Evolutionary conservation across 768 basidiomycete species (phyloP), one percentile per base, ranked within the genome.

Genomic region (Leccinum rimulosum): DNA sequence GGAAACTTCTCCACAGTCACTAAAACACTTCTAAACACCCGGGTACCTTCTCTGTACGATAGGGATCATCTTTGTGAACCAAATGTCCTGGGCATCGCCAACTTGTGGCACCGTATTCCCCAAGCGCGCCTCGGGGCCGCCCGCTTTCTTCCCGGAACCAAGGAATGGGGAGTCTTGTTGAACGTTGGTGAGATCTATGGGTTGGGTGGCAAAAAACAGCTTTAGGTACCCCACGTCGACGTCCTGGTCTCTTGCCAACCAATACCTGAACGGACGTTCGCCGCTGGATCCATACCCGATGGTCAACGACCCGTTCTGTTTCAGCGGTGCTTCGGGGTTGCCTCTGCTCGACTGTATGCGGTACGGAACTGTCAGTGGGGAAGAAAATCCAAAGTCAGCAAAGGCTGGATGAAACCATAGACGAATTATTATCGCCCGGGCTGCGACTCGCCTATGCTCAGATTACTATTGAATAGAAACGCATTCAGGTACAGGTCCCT

Each of bases 391-490:
- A 19, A 2, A 12, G n/a, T 66, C 30, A 57, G 5, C 31, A 2
- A 25, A 7, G 22, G 40, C 6, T 35, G 28, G 25, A 55, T 4
- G 6, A 35, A 28, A 9, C 14, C 47, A 4, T 31, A 25, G 28
- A 55, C 3, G 5, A 35, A 28, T 4, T 0, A 30, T 19, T 3
- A 43, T 2, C 4, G 28, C 4, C 14, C 4, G 8, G 10, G 22
- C 38, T 12, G 17, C 25, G 22, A 30, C 54, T 47, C 70, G 75
- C 75, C 67, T 52, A 80, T 76, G 2, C 69, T 67, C 40, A 78
- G 58, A 54, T 74, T 73, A n/a, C 67, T 70, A 8, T 80, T 78
- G 53, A 80, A 81, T 56, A 77, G 75, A 62, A 79, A 78, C 5
- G 77, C 67, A 31, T 76, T 76, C 22, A 76, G 65, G 52, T 78